Conservation (phyloP, 2,329 filamentous ascomycete genomes). For the Gnomoniopsis smithogilvyi region DNA sequence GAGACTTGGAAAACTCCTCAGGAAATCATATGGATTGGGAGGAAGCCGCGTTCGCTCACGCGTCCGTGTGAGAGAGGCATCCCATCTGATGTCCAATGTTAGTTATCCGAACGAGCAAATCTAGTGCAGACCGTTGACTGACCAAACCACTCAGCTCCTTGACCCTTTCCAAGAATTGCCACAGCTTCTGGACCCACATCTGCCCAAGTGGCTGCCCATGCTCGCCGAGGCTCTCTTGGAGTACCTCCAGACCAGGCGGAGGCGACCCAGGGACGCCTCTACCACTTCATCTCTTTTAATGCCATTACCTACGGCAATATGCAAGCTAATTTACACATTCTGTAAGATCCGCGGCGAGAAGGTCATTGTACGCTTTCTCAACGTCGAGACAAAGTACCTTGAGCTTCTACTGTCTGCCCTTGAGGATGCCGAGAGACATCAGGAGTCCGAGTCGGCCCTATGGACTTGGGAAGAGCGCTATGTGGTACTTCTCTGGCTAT, state of each 20-base stretch:
- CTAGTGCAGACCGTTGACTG: conserved; percentile 13
- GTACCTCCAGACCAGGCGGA: conserved; percentile 49
- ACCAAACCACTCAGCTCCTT: conserved; percentile 43
- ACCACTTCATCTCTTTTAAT: conserved; percentile 38
- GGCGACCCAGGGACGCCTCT: conserved; percentile 31
- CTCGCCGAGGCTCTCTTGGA: conserved; percentile 75
- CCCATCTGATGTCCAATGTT: conserved; percentile 46
- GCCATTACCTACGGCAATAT: conserved; percentile 68
- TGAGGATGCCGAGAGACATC: conserved; percentile 52
- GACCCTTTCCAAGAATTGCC: conserved; percentile 95
- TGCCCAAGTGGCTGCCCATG: conserved; percentile 70
- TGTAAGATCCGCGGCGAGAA: conserved; percentile 95
- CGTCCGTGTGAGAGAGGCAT: conserved; percentile 48
- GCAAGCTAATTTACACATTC: conserved; percentile 78
- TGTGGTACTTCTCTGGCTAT: conserved; percentile 82
- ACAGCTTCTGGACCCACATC: conserved; percentile 82
- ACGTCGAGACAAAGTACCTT: conserved; percentile 82
- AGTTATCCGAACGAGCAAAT: neutral
- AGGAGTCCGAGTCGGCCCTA: conserved; percentile 15
- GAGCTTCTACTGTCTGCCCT: conserved; percentile 76
- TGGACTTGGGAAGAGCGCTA: conserved; percentile 89
- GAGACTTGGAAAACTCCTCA: conserved; percentile 49
- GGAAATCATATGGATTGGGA: conserved; percentile 46
- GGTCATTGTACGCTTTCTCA: conserved; percentile 85
- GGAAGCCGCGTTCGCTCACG: conserved; percentile 41